Evolutionary conservation across 2,329 filamentous ascomycete species (phyloP).

Genomic region (Penicillium psychrosexuale): DNA sequence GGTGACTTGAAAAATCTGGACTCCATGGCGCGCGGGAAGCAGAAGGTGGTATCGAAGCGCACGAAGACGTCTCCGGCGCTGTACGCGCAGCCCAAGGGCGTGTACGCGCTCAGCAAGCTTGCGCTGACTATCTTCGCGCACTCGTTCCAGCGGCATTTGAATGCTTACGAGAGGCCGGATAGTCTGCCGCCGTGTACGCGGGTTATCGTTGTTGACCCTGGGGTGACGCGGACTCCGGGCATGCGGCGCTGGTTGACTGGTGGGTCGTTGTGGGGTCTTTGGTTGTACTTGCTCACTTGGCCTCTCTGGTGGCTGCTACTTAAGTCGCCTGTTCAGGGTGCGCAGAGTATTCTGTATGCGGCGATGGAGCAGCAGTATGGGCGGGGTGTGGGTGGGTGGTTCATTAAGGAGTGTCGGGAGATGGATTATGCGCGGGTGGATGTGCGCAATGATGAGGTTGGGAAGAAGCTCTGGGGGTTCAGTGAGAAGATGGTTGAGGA

Average conservation of each 20-base stretch:
- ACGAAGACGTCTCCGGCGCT: background rate
- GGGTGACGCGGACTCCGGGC: constrained; percentile 78
- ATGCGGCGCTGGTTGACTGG: constrained; percentile 82
- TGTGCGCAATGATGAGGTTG: constrained; percentile 71
- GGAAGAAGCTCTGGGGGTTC: constrained; percentile 84
- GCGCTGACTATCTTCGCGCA: constrained; percentile 85
- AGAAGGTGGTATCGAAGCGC: background rate
- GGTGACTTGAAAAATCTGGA: constrained; percentile 59
- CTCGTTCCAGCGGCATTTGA: constrained; percentile 88
- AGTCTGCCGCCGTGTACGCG: constrained; percentile 75
- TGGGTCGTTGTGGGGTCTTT: constrained; percentile 76
- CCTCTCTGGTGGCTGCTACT: constrained; percentile 81
- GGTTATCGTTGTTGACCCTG: constrained; percentile 84
- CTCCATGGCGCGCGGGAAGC: constrained; percentile 18
- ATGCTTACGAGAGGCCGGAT: constrained; percentile 79
- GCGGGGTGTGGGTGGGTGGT: constrained; percentile 61
- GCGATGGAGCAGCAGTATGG: constrained; percentile 75
- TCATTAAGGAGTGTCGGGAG: constrained; percentile 86
- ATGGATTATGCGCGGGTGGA: constrained; percentile 69
- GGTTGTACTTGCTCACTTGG: constrained; percentile 74
- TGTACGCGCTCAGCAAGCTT: constrained; percentile 66
- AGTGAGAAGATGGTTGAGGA: constrained; percentile 80
- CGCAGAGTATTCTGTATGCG: constrained; percentile 81
- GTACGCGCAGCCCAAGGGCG: constrained; percentile 12
- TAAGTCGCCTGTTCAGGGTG: constrained; percentile 78